Evolutionary conservation across 805 yeast genomes (phyloP).

Genomic region (Middelhovenomyces tepae): DNA sequence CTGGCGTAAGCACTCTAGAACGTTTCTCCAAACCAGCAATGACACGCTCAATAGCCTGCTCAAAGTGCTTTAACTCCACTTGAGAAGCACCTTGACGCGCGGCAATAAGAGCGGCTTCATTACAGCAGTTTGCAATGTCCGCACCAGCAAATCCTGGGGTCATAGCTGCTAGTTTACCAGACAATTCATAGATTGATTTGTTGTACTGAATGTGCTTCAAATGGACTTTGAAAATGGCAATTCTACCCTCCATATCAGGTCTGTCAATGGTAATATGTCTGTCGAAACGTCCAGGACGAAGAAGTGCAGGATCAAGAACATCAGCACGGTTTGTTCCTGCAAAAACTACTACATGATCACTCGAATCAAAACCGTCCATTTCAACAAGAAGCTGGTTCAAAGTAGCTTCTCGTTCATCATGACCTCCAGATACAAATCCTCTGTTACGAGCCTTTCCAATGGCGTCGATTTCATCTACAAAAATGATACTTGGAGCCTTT

Average conservation of each 20-base stretch:
- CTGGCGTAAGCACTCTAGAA: slow-evolving; percentile 65
- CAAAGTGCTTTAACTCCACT: slow-evolving; percentile 69
- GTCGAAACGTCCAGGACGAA: slow-evolving; percentile 94
- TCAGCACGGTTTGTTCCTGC: slow-evolving; percentile 96
- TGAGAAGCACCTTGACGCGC: slow-evolving; percentile 62
- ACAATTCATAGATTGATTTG: slow-evolving; percentile 41
- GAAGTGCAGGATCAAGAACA: slow-evolving; percentile 76
- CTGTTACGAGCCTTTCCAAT: slow-evolving; percentile 94
- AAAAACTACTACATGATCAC: slow-evolving; percentile 84
- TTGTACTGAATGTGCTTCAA: slow-evolving; percentile 45
- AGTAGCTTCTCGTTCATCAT: slow-evolving; percentile 91
- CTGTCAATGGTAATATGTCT: slow-evolving; percentile 78
- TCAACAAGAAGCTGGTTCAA: slow-evolving; percentile 87
- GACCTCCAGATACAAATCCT: slow-evolving; percentile 55
- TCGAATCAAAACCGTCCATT: slow-evolving; percentile 88
- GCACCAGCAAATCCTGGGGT: slow-evolving; percentile 97
- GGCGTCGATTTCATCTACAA: slow-evolving; percentile 93
- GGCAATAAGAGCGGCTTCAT: slow-evolving; percentile 89
- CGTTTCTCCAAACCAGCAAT: slow-evolving; percentile 91
- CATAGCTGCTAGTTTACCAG: slow-evolving; percentile 80
- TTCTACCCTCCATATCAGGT: slow-evolving; percentile 86
- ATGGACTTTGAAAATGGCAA: slow-evolving; percentile 77
- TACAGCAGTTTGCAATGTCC: slow-evolving; percentile 89
- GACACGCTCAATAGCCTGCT: slow-evolving; percentile 87
- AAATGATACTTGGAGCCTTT: slow-evolving; percentile 83